Conservation (phyloP, 2,329 filamentous ascomycete species). For the Penicillium corylophilum region DNA sequence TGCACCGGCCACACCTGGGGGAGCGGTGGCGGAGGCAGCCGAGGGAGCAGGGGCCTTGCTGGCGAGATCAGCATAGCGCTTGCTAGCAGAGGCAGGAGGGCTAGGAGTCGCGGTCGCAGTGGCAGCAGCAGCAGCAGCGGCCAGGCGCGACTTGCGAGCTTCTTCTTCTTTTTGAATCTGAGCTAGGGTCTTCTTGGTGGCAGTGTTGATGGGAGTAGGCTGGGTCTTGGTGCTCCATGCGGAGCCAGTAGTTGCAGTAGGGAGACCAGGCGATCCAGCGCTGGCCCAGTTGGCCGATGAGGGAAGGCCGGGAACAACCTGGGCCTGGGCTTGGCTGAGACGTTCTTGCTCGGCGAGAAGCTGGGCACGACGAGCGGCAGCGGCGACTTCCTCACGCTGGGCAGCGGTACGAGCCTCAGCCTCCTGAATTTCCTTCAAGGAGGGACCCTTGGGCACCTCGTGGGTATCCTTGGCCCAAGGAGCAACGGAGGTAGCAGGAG, state of each 20-base stretch:
- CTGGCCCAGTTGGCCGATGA: constrained; percentile 88
- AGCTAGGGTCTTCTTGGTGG: constrained; percentile 81
- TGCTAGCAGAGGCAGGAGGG: constrained; percentile 58
- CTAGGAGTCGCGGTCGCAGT: constrained; percentile 49
- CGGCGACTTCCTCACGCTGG: constrained; percentile 78
- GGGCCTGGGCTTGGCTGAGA: constrained; percentile 61
- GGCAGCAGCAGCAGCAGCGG: constrained; percentile 46
- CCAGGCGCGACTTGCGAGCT: constrained; percentile 74
- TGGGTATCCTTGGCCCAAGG: constrained; percentile 88
- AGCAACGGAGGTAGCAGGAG: constrained; percentile 72
- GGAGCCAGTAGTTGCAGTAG: constrained; percentile 47
- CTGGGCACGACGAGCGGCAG: constrained; percentile 69
- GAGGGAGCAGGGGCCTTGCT: constrained; percentile 64
- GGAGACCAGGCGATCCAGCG: constrained; percentile 65
- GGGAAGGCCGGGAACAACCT: constrained; percentile 72
- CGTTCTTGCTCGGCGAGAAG: constrained; percentile 74
- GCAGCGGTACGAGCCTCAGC: constrained; percentile 91
- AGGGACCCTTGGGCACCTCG: constrained; percentile 77
- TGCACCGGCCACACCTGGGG: constrained; percentile 55
- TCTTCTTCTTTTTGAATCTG: constrained; percentile 98
- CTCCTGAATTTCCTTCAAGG: constrained; percentile 94
- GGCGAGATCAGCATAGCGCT: constrained; percentile 93
- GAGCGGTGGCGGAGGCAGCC: constrained; percentile 37
- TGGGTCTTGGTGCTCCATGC: constrained; percentile 54
- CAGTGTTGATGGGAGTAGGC: constrained; percentile 38